These are phyloP conservation scores for Collybia mongolica DNA, from an alignment of 768 basidiomycete species.

Conservation along the genomic window DNA sequence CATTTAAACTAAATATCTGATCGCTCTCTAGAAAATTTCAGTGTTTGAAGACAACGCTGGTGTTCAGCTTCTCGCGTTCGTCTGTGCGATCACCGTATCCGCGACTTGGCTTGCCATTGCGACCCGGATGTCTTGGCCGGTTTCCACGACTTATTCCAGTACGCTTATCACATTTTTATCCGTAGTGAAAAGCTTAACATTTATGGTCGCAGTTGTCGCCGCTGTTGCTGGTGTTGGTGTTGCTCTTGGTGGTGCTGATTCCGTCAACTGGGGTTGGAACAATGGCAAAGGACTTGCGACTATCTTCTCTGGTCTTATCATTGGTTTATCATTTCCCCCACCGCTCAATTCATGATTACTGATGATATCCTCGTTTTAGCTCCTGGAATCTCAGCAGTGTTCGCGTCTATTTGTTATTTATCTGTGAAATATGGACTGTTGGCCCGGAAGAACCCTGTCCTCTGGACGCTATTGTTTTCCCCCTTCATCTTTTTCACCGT, in stretches of 20 bases:
- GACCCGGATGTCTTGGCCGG: constrained; percentile 25
- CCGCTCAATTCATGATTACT: not conserved
- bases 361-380: constrained; percentile 2
- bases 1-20: not conserved
- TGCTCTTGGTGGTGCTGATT: constrained; percentile 19
- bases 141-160: constrained; percentile 25
- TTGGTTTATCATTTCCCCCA: constrained; percentile 12
- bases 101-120: constrained; percentile 23
- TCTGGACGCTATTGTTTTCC: constrained; percentile 20
- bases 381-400: constrained; percentile 19
- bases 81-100: constrained; percentile 21
- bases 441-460: constrained; percentile 17
- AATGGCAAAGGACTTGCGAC: constrained; percentile 23
- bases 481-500: constrained; percentile 27
- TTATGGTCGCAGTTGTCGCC: constrained; percentile 13
- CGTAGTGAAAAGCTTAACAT: not conserved
- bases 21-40: constrained; percentile 9
- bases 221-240: constrained; percentile 25
- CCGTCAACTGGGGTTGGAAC: constrained; percentile 26
- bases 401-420: constrained; percentile 18
- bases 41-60: constrained; percentile 25
- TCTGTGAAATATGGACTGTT: constrained; percentile 24
- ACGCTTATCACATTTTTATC: not conserved
- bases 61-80: constrained; percentile 26
- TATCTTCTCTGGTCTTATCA: constrained; percentile 23